These are phyloP conservation scores for Neurospora sp. DNA, from an alignment of 495 filamentous ascomycete species.

Conservation along the genomic window DNA sequence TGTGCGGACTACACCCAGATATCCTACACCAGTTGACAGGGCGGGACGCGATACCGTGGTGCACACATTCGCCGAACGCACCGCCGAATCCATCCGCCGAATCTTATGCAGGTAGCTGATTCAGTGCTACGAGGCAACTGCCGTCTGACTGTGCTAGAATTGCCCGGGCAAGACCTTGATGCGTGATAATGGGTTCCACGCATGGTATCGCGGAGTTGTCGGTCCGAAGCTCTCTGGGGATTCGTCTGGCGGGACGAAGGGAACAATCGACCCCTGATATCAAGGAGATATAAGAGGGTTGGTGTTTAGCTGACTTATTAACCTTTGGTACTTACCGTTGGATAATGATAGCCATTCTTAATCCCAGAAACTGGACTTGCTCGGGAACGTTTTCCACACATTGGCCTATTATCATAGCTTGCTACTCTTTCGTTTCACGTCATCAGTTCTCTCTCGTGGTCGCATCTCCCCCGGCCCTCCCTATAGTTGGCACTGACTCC, in stretches of 20 bases:
- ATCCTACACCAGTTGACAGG: neutral
- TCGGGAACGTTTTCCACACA: conserved; percentile 1
- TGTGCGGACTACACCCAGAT: too few species aligned
- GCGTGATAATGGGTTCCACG: conserved; percentile 1
- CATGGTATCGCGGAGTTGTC: neutral
- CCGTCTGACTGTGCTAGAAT: too few species aligned
- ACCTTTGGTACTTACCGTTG: neutral
- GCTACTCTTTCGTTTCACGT: neutral
- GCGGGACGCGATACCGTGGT: neutral
- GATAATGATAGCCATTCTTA: too few species aligned
- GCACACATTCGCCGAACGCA: conserved; percentile 1
- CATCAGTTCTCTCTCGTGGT: neutral
- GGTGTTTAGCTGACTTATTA: neutral
- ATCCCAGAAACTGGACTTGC: neutral
- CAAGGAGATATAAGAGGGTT: neutral
- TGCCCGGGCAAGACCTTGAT: neutral
- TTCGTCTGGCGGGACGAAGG: neutral
- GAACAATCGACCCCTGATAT: too few species aligned
- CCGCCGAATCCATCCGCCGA: neutral
- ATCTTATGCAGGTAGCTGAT: conserved; percentile 1
- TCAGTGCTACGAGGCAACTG: neutral
- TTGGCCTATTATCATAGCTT: conserved; percentile 1
- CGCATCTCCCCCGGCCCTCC: too few species aligned
- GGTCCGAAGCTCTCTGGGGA: conserved; percentile 1
- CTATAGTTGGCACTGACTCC: too few species aligned